Evolutionary conservation across 768 basidiomycete genomes (phyloP).

Genomic region (Suillus hirtellus): DNA sequence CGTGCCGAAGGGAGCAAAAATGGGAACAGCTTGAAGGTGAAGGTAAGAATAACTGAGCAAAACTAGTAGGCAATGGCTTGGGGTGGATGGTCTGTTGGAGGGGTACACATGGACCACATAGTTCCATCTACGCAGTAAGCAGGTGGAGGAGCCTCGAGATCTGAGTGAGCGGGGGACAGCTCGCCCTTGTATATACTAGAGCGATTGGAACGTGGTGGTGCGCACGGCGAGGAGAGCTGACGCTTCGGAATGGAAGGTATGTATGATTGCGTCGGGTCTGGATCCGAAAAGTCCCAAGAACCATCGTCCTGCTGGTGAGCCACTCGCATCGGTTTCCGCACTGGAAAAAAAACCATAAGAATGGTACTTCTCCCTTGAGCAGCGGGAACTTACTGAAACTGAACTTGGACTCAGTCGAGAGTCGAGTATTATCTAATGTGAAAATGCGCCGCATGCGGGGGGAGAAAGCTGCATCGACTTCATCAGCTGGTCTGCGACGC

Average conservation of each 20-base stretch:
- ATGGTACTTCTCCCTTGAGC: background rate
- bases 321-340: conserved; percentile 28
- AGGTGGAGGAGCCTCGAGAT: conserved; percentile 30
- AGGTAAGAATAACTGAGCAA: background rate
- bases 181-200: conserved; percentile 28
- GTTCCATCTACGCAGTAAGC: conserved; percentile 24
- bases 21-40: background rate
- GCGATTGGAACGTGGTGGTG: conserved; percentile 14
- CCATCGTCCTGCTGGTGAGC: conserved; percentile 19
- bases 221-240: conserved; percentile 2
- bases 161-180: conserved; percentile 4
- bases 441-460: conserved; percentile 9
- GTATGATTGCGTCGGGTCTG: conserved; percentile 16
- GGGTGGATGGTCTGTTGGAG: conserved; percentile 1
- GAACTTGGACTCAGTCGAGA: conserved; percentile 29
- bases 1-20: background rate
- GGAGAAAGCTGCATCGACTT: background rate
- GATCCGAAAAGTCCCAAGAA: conserved; percentile 35
- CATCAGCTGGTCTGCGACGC: conserved; percentile 13
- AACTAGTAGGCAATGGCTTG: background rate
- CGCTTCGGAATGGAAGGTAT: conserved; percentile 9
- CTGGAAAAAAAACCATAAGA: conserved; percentile 10
- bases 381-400: conserved; percentile 24
- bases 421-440: conserved; percentile 17
- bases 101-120: conserved; percentile 10